phyloP scores from a whole-genome alignment of 176 grass and related monocot genomes.

The Microstegium vimineum region DNA sequence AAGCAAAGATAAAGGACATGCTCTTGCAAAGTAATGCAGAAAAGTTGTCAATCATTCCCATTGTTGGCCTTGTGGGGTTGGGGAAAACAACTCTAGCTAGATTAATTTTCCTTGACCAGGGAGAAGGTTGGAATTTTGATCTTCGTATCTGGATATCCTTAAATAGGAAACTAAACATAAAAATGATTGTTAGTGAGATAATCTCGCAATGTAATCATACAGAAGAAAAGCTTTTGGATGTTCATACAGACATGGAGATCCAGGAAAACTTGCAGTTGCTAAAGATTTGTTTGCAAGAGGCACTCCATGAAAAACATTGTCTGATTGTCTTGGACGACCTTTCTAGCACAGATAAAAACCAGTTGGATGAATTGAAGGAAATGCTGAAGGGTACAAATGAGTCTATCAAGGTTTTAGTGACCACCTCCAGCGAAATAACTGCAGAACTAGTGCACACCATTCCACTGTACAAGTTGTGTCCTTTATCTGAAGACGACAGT shows the following conservation, averaged over 20 bases:
- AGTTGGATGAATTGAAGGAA: slow-evolving; percentile 22
- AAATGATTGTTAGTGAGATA: slow-evolving; percentile 16
- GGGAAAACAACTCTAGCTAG: slow-evolving; percentile 47
- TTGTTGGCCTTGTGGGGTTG: slow-evolving; percentile 38
- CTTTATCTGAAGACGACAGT: slow-evolving; percentile 30
- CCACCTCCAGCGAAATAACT: slow-evolving; percentile 27
- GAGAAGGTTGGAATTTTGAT: slow-evolving; percentile 22
- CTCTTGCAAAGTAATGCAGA: not conserved
- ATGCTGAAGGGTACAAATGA: not conserved
- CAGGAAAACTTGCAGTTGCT: slow-evolving; percentile 15
- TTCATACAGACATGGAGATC: not conserved
- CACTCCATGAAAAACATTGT: not conserved
- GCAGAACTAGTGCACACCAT: slow-evolving; percentile 27
- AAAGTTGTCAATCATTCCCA: slow-evolving; percentile 26
- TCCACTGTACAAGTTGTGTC: not conserved
- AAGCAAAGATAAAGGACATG: slow-evolving; percentile 13
- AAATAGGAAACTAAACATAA: slow-evolving; percentile 15
- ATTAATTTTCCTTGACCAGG: slow-evolving; percentile 36
- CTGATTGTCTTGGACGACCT: slow-evolving; percentile 28
- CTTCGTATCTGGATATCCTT: slow-evolving; percentile 28
- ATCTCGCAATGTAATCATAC: slow-evolving; percentile 2
- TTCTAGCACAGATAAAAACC: slow-evolving; percentile 2
- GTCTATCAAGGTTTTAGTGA: slow-evolving; percentile 26
- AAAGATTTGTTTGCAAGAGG: slow-evolving; percentile 1
- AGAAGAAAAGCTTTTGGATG: not conserved